Evolutionary conservation across 2,329 filamentous ascomycete species (phyloP), one percentile per base, ranked within the genome.

Genomic region (Acrodontium crateriforme): DNA sequence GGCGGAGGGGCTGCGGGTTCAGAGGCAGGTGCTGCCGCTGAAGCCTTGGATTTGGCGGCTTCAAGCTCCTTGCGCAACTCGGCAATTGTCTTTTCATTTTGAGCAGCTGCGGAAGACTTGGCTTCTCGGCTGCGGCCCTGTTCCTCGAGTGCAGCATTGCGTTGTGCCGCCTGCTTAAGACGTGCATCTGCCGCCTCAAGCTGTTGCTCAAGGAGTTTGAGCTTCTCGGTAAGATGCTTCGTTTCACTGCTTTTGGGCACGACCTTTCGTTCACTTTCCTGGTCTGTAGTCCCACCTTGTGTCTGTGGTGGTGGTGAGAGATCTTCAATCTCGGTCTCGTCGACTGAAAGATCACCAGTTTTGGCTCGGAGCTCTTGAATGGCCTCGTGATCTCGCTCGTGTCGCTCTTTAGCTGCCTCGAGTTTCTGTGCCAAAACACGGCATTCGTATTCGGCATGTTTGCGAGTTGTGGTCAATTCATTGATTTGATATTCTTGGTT

Each of bases 401-500:
- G 59, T 16, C 62, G 44, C 30, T 65, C 61, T 13, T 54, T 50
- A 18, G 58, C 58, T 20, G 60, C 59, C 30, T 64, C 59, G 6
- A 60, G 47, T 36, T 62, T 59, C 33, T 63, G 59, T 34, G 55
- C 51, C 1, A 63, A 50, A 10, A 62, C 41, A 9, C 61, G 47
- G 16, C 60, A 58, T 21, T 65, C 62, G 31, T 63, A 56, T 34
- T 65, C 60, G 8, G 63, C 52, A 19, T 60, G 51, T 21, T 58
- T 60, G 11, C 59, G 50, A 24, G 56, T 59, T 10, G 59, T 59
- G 27, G 63, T 62, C 30, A 62, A 53, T 40, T 65, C 62, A 34
- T 61, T 64, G 37, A 65, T 63, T 25, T 62, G 60, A 32, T 63
- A 60, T 35, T 66, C 62, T 29, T 59, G 59, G 17, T 64, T 63